These are phyloP conservation scores for Singerocomus inundabilis DNA, from an alignment of 1,284 basidiomycete genomes.

Conservation along the genomic window DNA sequence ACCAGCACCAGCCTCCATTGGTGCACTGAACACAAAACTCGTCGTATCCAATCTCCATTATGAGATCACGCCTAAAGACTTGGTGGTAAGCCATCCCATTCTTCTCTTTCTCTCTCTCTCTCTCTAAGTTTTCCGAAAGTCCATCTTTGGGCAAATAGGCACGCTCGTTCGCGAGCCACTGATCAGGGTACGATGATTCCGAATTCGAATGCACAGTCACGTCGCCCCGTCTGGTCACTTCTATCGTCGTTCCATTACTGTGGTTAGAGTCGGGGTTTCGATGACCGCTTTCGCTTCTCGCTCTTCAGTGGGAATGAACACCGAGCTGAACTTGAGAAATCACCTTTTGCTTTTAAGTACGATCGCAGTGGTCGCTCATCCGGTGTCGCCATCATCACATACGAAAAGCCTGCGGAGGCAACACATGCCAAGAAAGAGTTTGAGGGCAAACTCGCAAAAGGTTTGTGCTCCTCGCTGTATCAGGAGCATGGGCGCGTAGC, in stretches of 20 bases:
- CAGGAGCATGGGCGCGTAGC: background rate
- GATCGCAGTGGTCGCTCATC: conserved; percentile 93
- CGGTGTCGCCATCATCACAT: conserved; percentile 82
- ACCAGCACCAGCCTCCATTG: conserved; percentile 26
- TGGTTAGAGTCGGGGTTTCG: conserved; percentile 29
- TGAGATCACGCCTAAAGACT: conserved; percentile 86
- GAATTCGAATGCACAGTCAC: conserved; percentile 52
- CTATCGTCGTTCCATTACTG: conserved; percentile 29
- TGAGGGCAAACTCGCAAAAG: conserved; percentile 88
- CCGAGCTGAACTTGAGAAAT: conserved; percentile 33
- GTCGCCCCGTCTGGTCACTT: conserved; percentile 34
- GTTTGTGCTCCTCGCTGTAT: conserved; percentile 40
- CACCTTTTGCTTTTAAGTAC: conserved; percentile 64
- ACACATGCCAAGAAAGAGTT: conserved; percentile 83
- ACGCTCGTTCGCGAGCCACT: conserved; percentile 88
- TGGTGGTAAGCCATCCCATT: conserved; percentile 59
- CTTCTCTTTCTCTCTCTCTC: background rate
- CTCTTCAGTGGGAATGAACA: conserved; percentile 34
- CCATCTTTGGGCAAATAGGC: conserved; percentile 91
- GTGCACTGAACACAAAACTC: conserved; percentile 58
- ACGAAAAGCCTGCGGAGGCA: conserved; percentile 78
- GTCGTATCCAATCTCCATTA: conserved; percentile 91
- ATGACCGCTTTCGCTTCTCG: conserved; percentile 44
- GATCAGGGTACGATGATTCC: conserved; percentile 89
- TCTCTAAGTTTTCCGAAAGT: conserved; percentile 42